Conservation (phyloP, 2,329 filamentous ascomycete genomes). For the Atkinsonella texensis region DNA sequence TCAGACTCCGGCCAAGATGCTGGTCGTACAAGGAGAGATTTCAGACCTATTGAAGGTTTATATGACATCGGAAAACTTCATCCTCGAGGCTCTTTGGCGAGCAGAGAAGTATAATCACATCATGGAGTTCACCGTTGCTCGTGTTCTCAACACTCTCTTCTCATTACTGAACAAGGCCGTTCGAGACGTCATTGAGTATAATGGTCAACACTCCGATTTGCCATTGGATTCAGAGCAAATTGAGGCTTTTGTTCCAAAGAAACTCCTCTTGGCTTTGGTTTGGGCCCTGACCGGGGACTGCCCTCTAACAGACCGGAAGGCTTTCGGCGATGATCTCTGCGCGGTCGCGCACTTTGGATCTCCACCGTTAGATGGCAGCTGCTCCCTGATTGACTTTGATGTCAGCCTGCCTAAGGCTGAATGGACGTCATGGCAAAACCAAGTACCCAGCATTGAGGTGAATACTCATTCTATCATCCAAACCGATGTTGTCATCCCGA, state of each 20-base stretch:
- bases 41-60: conserved; percentile 68
- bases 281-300: conserved; percentile 97
- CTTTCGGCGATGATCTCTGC: conserved; percentile 75
- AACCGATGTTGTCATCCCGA: conserved; percentile 97
- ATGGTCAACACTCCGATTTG: conserved; percentile 87
- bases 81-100: conserved; percentile 62
- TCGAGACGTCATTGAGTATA: conserved; percentile 89
- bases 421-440: conserved; percentile 88
- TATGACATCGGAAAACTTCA: conserved; percentile 68
- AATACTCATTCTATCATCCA: conserved; percentile 98
- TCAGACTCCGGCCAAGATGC: conserved; percentile 63
- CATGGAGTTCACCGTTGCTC: conserved; percentile 92
- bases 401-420: conserved; percentile 76
- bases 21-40: conserved; percentile 66
- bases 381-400: conserved; percentile 92
- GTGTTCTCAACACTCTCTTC: conserved; percentile 85
- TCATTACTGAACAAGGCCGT: conserved; percentile 91
- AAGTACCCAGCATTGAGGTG: conserved; percentile 89
- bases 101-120: conserved; percentile 82
- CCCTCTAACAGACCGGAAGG: conserved; percentile 73
- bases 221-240: conserved; percentile 82
- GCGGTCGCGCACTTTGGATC: conserved; percentile 77
- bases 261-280: conserved; percentile 79
- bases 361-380: conserved; percentile 63
- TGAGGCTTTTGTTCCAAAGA: conserved; percentile 84